Conservation (phyloP, 345 rosid genomes). For the Ailanthus altissimus region DNA sequence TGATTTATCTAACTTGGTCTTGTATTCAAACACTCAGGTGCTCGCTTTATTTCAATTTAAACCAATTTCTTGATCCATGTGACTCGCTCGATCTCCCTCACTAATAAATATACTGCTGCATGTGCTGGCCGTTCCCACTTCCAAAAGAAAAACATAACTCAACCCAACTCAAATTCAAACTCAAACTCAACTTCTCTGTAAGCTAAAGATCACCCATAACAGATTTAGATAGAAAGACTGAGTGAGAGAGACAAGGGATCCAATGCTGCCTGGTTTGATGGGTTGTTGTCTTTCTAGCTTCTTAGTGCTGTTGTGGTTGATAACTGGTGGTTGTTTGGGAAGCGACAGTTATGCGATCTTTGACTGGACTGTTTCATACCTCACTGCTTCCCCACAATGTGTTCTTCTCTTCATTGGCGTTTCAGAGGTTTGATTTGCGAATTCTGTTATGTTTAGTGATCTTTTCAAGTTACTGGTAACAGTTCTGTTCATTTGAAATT, state of each 20-base stretch:
- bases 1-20: too few relatives aligned
- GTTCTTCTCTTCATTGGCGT: constrained; percentile 19
- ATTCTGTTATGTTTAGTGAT: neutral
- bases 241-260: constrained; percentile 23
- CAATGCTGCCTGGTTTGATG: constrained; percentile 40
- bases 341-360: constrained; percentile 74
- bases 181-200: neutral
- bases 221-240: neutral
- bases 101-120: neutral
- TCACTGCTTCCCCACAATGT: constrained; percentile 66
- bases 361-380: constrained; percentile 91
- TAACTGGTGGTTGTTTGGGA: constrained; percentile 39
- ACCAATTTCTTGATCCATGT: too few relatives aligned
- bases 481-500: neutral
- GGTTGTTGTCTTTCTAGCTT: constrained; percentile 27
- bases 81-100: neutral
- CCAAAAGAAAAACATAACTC: constrained; percentile 4
- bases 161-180: too few relatives aligned
- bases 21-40: too few relatives aligned
- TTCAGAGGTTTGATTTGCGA: neutral
- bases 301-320: constrained; percentile 28
- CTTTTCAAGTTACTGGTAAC: neutral
- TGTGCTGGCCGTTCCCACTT: neutral
- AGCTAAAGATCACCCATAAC: constrained; percentile 10
- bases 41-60: too few relatives aligned